Evolutionary conservation across 441 rosid species (phyloP), one percentile per base, ranked within the genome.

Genomic region (Gossypium aridum): DNA sequence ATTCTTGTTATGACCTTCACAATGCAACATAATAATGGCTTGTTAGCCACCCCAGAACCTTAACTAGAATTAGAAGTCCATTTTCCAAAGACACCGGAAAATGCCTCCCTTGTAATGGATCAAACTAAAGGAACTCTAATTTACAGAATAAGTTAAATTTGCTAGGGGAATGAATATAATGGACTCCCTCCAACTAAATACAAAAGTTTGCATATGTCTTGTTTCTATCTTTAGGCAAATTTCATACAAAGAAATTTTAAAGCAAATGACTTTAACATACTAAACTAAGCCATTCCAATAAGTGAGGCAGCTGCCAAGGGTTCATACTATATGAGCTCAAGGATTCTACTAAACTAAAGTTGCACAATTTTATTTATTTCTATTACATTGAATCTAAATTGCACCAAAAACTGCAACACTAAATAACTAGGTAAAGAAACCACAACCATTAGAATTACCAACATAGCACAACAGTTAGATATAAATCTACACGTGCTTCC

Each of bases 1-100:
- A 95, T 85, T 80, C 99, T 85, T 2, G 96, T 95, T 77, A 95
- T 91, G 71, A 92, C 93, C 99, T 94, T 85, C 73, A 56, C 34
- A 70, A 39, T 56, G 66, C 64, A 74, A 56, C 71, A 59, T 23
- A 71, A 63, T 22, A 28, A 60, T 49, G 34, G 73, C 49, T 19
- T 55, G 53, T 22, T 14, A 56, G 64, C 53, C 64, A 71, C 34
- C 25, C 43, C 34, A 47, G 20, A 61, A 62, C 23, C 70, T 73
- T 73, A 23, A 20, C 25, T 56, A 71, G 43, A 68, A 23, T 49
- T 68, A 51, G 9, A 68, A 56, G 59, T 56, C 19, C 20, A 34
- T 34, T 34, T 71, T 71, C 64, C 64, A 71, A 56, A 34, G 17
- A 20, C 6, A 37, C 20, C 31, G 13, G 13, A 17, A 19, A 10